Evolutionary conservation across 2,329 filamentous ascomycete species (phyloP).

Genomic region (Cladophialophora yegresii): DNA sequence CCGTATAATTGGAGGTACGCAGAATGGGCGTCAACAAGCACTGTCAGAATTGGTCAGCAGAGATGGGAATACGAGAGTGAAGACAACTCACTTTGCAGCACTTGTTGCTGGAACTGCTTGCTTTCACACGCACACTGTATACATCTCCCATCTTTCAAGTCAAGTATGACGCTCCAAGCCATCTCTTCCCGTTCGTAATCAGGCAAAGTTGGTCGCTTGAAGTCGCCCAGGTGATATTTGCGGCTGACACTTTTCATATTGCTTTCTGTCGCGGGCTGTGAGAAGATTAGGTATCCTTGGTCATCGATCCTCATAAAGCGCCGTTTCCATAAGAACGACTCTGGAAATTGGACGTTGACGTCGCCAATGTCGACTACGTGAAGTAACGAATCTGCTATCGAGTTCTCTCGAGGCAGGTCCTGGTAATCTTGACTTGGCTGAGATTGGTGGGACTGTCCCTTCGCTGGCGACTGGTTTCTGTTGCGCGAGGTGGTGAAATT

Average conservation of each 20-base stretch:
- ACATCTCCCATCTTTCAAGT: constrained; percentile 63
- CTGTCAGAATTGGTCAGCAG: constrained; percentile 35
- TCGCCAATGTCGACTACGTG: constrained; percentile 75
- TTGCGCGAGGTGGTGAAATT: constrained; percentile 53
- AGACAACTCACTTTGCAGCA: constrained; percentile 52
- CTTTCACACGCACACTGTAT: constrained; percentile 66
- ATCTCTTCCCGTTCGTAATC: constrained; percentile 92
- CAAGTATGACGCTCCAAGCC: constrained; percentile 74
- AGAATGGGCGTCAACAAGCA: constrained; percentile 47
- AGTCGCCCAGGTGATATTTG: constrained; percentile 83
- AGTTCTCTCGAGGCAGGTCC: constrained; percentile 26
- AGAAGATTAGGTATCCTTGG: constrained; percentile 79
- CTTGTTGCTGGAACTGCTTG: constrained; percentile 54
- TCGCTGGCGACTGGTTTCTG: constrained; percentile 50
- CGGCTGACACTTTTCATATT: constrained; percentile 65
- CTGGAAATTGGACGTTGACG: constrained; percentile 95
- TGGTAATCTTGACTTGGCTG: constrained; percentile 42
- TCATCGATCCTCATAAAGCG: constrained; percentile 83
- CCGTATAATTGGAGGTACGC: constrained; percentile 39
- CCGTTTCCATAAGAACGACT: constrained; percentile 94
- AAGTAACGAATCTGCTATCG: constrained; percentile 38
- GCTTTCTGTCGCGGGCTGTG: constrained; percentile 65
- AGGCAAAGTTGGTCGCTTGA: constrained; percentile 74
- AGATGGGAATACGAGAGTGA: background rate
- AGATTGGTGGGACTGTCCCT: constrained; percentile 36